Percentiles rank a stretch among this genome's conserved stretches.
Conservation (phyloP, 1,284 basidiomycete species). For the Vanrija sp. region DNA sequence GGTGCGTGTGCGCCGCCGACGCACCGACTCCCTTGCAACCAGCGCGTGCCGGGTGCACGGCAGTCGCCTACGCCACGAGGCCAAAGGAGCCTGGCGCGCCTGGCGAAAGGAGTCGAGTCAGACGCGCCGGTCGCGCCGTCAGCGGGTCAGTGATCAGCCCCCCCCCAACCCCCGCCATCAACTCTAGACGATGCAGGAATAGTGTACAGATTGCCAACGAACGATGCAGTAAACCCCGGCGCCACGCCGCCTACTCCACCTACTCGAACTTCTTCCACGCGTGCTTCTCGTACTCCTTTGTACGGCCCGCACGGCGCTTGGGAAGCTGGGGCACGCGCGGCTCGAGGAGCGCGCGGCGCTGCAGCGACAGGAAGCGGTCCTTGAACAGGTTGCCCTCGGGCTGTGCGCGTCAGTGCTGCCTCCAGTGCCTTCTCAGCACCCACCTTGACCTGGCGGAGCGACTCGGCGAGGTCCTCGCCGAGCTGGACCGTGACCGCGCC, state of each 20-base stretch:
- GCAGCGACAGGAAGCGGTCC: slow-evolving; percentile 67
- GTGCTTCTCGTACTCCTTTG: slow-evolving; percentile 80
- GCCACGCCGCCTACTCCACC: background rate
- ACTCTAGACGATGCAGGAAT: too few relatives aligned
- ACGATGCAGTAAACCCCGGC: background rate
- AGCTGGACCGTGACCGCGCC: slow-evolving; percentile 77
- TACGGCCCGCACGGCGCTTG: slow-evolving; percentile 58
- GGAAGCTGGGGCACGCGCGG: slow-evolving; percentile 62
- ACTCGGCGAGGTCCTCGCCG: slow-evolving; percentile 86
- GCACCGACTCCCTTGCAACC: too few relatives aligned
- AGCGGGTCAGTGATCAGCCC: too few relatives aligned
- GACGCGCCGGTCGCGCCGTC: too few relatives aligned
- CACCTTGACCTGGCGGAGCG: slow-evolving; percentile 76
- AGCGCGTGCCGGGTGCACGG: too few relatives aligned
- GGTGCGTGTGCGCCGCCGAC: too few relatives aligned
- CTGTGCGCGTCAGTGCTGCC: slow-evolving; percentile 47
- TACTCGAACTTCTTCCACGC: slow-evolving; percentile 74
- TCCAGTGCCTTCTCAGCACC: slow-evolving; percentile 20
- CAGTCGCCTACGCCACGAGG: too few relatives aligned
- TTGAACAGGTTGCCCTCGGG: slow-evolving; percentile 90
- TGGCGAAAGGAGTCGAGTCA: too few relatives aligned
- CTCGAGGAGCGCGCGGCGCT: slow-evolving; percentile 51
- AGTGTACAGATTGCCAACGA: too few relatives aligned
- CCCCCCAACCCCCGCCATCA: too few relatives aligned
- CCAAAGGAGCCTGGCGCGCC: too few relatives aligned